These are phyloP conservation scores for Trichoderma lentiforme DNA, from an alignment of 2,329 filamentous ascomycete species.

Conservation along the genomic window DNA sequence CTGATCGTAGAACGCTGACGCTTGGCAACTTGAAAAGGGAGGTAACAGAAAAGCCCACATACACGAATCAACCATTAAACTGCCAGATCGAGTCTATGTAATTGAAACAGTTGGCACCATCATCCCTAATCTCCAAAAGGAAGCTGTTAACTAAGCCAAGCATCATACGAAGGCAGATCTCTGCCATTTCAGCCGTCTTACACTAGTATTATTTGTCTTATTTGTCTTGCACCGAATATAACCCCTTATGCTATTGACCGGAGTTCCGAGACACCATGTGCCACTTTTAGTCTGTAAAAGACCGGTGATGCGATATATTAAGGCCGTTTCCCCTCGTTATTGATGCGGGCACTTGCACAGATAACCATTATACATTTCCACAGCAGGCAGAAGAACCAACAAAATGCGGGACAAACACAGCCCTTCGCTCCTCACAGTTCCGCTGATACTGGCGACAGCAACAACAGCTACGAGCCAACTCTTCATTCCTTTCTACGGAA, in stretches of 20 bases:
- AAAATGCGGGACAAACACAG: neutral
- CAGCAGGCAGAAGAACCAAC: neutral
- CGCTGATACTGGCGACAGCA: neutral
- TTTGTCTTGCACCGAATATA: neutral
- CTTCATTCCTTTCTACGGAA: slow-evolving; percentile 8
- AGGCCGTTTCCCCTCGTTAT: neutral
- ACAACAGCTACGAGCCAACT: neutral
- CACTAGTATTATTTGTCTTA: neutral
- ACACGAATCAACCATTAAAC: neutral
- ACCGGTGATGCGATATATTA: neutral
- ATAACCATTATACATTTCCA: neutral
- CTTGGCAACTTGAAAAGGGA: neutral
- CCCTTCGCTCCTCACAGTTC: neutral
- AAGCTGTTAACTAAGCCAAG: neutral
- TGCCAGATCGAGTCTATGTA: neutral
- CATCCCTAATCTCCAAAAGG: neutral
- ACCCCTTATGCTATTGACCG: neutral
- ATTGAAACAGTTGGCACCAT: neutral
- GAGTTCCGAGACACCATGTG: neutral
- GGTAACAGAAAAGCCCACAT: neutral
- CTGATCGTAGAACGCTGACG: neutral
- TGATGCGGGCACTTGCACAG: neutral
- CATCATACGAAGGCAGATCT: neutral
- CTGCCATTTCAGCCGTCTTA: neutral
- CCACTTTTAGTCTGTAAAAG: neutral